Evolutionary conservation across 805 yeast species (phyloP), one percentile per base, ranked within the genome.

Genomic region (Brettanomyces naardenensis): DNA sequence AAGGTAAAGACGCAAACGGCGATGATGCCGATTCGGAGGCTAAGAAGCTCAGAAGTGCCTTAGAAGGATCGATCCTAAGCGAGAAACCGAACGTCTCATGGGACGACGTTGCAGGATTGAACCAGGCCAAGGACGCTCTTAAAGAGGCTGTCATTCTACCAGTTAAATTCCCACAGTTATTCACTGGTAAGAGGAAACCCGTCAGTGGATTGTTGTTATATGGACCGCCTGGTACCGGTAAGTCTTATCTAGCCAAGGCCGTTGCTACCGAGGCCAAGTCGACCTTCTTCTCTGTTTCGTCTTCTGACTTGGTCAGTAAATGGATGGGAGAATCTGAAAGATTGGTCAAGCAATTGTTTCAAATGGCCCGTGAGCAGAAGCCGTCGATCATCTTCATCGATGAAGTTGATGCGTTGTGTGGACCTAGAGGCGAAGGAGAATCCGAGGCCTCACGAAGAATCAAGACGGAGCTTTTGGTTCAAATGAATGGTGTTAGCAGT

Each of bases 281-380:
- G 0, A 92, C 98, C 0, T 92, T 92, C 52, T 92, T 92, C 62
- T 84, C 95, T 2, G 95, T 92, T 1, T 82, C 95, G n/a, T 87
- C 96, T 0, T 84, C 95, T 11, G 98, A 92, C 60, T 71, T 92
- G 51, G 97, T 92, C 3, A 82, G 95, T 47, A 92, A 92, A 61
- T 92, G 98, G 98, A 90, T 90, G 97, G 98, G 98, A 51, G 98
- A 92, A 60, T 80, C 94, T 19, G 98, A 92, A 61, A 78, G 97
- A 61, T 73, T 92, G 40, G 97, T 92, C 20, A 92, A 90, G 59
- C 97, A 92, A 56, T 69, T 92, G 45, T 92, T 92, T 62, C 74
- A 81, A 25, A 86, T 90, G 95, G 98, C 98, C 4, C 72, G 98
- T 47, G 98, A 92, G 59, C 84, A 81, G 55, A 89, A 86, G 54